A percentile compares a stretch with the other conserved stretches of the same genome.
Evolutionary conservation across 2,329 filamentous ascomycete species (phyloP).

Genomic region (Aspergillus pseudoterreus): DNA sequence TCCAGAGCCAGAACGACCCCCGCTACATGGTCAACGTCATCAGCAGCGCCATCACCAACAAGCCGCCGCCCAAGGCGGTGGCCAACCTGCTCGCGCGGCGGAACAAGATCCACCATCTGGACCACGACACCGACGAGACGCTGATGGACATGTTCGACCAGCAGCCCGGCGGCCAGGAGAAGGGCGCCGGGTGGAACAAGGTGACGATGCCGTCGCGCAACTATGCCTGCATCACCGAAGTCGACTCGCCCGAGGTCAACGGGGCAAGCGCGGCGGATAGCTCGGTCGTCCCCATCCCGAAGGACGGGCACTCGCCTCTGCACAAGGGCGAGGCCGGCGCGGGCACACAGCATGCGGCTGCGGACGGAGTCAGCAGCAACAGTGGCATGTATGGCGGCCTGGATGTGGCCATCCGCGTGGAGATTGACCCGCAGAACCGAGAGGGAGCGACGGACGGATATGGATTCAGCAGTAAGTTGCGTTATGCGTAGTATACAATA

Average conservation of each 20-base stretch:
- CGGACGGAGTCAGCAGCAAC: constrained; percentile 43
- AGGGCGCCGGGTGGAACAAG: constrained; percentile 71
- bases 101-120: constrained; percentile 64
- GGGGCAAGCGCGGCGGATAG: constrained; percentile 21
- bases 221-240: constrained; percentile 61
- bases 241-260: constrained; percentile 25
- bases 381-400: constrained; percentile 40
- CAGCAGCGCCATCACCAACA: constrained; percentile 64
- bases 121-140: constrained; percentile 61
- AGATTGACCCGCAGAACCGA: constrained; percentile 43
- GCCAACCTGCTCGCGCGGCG: constrained; percentile 61
- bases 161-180: constrained; percentile 54
- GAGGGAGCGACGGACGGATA: constrained; percentile 45
- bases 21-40: constrained; percentile 64
- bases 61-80: constrained; percentile 61
- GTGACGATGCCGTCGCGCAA: constrained; percentile 76
- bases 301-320: constrained; percentile 67
- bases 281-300: constrained; percentile 35
- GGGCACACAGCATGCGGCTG: constrained; percentile 74
- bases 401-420: constrained; percentile 45
- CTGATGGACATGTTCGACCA: constrained; percentile 60
- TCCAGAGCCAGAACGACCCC: constrained; percentile 56
- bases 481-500: not conserved
- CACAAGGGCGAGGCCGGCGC: constrained; percentile 73
- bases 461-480: constrained; percentile 45